phyloP scores from a whole-genome alignment of 306 rosid species.

The Purshia tridentata region DNA sequence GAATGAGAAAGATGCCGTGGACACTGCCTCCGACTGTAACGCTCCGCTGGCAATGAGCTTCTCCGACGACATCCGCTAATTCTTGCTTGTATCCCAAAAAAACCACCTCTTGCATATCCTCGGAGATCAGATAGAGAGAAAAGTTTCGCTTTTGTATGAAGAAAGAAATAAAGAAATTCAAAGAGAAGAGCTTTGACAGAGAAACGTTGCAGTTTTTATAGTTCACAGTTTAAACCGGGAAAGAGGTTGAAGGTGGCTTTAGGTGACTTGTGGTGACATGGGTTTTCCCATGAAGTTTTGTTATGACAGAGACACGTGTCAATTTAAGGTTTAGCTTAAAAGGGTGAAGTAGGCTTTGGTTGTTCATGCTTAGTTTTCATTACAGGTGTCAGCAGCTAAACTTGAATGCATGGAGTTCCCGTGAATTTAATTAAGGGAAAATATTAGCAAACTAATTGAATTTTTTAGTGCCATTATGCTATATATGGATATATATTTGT shows the following conservation, averaged over 20 bases:
- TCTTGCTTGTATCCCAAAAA: neutral
- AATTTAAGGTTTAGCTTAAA: too few relatives aligned
- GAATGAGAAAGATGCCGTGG: constrained; percentile 27
- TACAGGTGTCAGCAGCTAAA: neutral
- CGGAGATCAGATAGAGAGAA: neutral
- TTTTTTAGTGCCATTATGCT: neutral
- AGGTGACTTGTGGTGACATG: neutral
- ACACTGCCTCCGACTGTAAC: constrained; percentile 33
- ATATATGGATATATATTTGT: neutral
- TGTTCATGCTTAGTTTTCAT: too few relatives aligned
- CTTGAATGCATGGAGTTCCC: neutral
- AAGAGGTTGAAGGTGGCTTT: neutral
- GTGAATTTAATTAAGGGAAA: neutral
- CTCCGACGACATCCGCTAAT: constrained; percentile 55
- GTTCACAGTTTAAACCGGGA: constrained; percentile 18
- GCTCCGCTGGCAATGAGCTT: constrained; percentile 42
- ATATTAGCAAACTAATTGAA: neutral
- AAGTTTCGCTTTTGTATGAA: neutral
- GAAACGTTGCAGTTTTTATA: constrained; percentile 32
- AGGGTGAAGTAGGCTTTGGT: too few relatives aligned
- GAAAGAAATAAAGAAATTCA: neutral
- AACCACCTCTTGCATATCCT: constrained; percentile 16
- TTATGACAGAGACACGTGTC: neutral
- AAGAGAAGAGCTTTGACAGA: constrained; percentile 4
- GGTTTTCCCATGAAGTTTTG: neutral